A percentile compares a stretch with the other conserved stretches of the same genome.
These are phyloP conservation scores for Apiotrichum brassicae DNA, from an alignment of 1,284 basidiomycete genomes.

Conservation along the genomic window DNA sequence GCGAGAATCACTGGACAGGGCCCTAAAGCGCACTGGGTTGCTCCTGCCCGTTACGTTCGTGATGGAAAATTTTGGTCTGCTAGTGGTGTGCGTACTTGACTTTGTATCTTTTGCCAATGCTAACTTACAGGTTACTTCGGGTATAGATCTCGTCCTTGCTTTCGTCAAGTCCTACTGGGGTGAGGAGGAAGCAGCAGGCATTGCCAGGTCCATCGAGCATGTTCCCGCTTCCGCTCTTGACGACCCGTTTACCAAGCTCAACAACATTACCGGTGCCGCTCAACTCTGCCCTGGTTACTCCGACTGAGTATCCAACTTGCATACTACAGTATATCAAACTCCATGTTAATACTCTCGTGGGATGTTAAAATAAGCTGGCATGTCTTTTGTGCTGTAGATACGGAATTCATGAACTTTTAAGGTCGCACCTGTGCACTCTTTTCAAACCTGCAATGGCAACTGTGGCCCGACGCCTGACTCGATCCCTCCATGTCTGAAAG, in stretches of 20 bases:
- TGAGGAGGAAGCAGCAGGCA: neutral
- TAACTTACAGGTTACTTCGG: neutral
- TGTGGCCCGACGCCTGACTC: neutral
- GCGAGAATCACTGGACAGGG: neutral
- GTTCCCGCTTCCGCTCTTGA: neutral
- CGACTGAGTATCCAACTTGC: neutral
- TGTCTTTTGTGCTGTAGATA: no score
- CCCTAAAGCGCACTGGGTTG: neutral
- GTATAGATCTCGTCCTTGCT: neutral
- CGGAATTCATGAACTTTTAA: neutral
- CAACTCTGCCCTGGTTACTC: no score
- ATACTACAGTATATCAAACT: no score
- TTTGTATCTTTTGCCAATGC: no score
- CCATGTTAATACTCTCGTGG: no score
- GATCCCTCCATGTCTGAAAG: neutral
- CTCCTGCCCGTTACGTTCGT: neutral
- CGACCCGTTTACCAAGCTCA: neutral
- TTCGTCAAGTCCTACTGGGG: constrained; percentile 1
- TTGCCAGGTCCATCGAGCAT: neutral
- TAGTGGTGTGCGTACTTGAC: neutral
- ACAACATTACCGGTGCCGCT: neutral
- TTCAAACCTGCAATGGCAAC: neutral
- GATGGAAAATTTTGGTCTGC: constrained; percentile 2
- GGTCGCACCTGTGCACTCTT: no score
- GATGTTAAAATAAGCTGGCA: no score